Percentiles rank a stretch among this genome's conserved stretches.
Evolutionary conservation across 495 filamentous ascomycete genomes (phyloP).

Genomic region (Penicillium psychrofluorescens): DNA sequence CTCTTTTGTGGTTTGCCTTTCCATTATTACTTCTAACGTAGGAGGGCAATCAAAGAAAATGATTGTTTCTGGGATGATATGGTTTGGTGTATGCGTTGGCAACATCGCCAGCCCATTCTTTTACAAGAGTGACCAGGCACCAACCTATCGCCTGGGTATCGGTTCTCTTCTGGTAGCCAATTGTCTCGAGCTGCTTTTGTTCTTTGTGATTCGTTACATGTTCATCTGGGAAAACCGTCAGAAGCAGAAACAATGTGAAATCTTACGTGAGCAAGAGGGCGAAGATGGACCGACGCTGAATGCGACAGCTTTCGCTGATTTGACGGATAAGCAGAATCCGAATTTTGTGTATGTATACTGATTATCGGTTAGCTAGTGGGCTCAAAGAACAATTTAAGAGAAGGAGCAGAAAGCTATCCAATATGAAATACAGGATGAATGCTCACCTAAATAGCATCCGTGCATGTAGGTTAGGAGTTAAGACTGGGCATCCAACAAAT

Average conservation of each 20-base stretch:
- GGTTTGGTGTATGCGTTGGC: slow-evolving; percentile 34
- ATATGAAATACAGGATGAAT: too few relatives aligned
- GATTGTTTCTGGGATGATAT: slow-evolving; percentile 45
- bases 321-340: slow-evolving; percentile 48
- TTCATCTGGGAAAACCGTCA: slow-evolving; percentile 42
- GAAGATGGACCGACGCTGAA: slow-evolving; percentile 28
- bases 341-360: slow-evolving; percentile 28
- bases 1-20: slow-evolving; percentile 48
- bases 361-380: neutral
- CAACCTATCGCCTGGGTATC: slow-evolving; percentile 43
- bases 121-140: slow-evolving; percentile 42
- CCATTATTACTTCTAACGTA: slow-evolving; percentile 45
- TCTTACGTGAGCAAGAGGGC: slow-evolving; percentile 16
- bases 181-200: slow-evolving; percentile 33
- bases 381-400: too few relatives aligned
- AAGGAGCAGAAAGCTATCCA: too few relatives aligned
- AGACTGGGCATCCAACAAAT: too few relatives aligned
- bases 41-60: slow-evolving; percentile 54
- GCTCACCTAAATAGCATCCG: too few relatives aligned
- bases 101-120: slow-evolving; percentile 51
- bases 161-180: slow-evolving; percentile 49
- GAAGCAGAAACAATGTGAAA: slow-evolving; percentile 31
- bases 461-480: too few relatives aligned
- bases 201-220: slow-evolving; percentile 26
- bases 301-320: slow-evolving; percentile 44